Percentiles rank a stretch among this genome's conserved stretches.
Evolutionary conservation across 1,284 basidiomycete species (phyloP).

Genomic region (Ceratobasidium sp.): DNA sequence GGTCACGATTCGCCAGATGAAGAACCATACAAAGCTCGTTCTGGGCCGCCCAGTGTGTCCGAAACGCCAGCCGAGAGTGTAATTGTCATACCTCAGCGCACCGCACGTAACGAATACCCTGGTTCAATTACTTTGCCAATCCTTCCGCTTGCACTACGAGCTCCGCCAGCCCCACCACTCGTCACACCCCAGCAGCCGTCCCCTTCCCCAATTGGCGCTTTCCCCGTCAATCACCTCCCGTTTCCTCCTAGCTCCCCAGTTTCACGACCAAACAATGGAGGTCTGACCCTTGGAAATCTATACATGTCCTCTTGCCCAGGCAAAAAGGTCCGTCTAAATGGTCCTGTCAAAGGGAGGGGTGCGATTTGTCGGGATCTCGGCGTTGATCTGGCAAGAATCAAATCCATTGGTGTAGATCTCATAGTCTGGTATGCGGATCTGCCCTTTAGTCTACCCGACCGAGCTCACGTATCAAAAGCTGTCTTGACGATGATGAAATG

Average conservation of each 20-base stretch:
- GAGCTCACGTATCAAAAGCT: slow-evolving; percentile 61
- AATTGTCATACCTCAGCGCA: slow-evolving; percentile 19
- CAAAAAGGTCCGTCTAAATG: slow-evolving; percentile 91
- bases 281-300: slow-evolving; percentile 77
- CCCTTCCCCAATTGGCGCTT: slow-evolving; percentile 37
- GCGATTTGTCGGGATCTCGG: slow-evolving; percentile 87
- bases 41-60: neutral
- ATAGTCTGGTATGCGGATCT: slow-evolving; percentile 75
- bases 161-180: neutral
- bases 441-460: neutral
- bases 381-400: slow-evolving; percentile 82
- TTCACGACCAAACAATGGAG: neutral
- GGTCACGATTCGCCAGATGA: neutral
- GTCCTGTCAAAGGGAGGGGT: slow-evolving; percentile 81
- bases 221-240: neutral
- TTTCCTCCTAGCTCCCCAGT: neutral
- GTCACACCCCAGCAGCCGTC: slow-evolving; percentile 44
- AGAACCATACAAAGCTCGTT: neutral
- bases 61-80: neutral
- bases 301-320: slow-evolving; percentile 94
- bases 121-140: slow-evolving; percentile 18
- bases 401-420: slow-evolving; percentile 78
- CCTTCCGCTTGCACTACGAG: slow-evolving; percentile 3
- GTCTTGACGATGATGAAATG: slow-evolving; percentile 89
- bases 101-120: slow-evolving; percentile 6